Base-by-base conservation (phyloP, 2,329 filamentous ascomycete genomes). In the Aspergillus sp. region DNA sequence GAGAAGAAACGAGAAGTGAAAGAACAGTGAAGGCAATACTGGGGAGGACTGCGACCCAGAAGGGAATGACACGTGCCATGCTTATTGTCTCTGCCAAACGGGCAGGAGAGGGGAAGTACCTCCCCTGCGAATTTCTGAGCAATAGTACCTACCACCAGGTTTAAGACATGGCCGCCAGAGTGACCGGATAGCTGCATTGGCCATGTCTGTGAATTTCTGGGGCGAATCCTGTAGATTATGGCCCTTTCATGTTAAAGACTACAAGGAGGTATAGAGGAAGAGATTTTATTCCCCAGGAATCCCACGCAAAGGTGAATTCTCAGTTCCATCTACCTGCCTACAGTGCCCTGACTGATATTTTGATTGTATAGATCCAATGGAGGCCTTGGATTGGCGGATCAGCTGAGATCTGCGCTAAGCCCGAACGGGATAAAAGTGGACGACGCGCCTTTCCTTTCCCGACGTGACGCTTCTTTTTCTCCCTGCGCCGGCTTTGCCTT, bases 381-480 rank as follows among this genome's bases (percentile, higher is more conserved):
- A 29, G 4, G 6, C 11, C 46, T 55, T 11, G 64, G 49, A 69
- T 68, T 69, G 67, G 66, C n/a, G 29, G 14, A 49, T 9, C 6
- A 46, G 12, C 4, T 20, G 12, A 9, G 24, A 20, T 10, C 26
- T 1, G 26, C 63, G 52, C 71, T 73, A 73, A 66, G 49, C 71
- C 65, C 6, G 46, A 70, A 60, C 11, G 29, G 64, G 68, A 59
- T 53, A 59, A 71, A 73, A 73, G 70, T 73, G 71, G 71, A 72
- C 69, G 70, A 66, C 70, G 70, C 71, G 70, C 64, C 52, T 58
- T 55, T 56, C 39, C 52, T 58, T 55, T 56, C 39, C 52, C 26
- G 58, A 65, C 69, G 70, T 69, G 70, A 65, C 60, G 59, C 54
- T 54, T 65, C 55, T 49, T 61, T 58, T 59, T 51, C 46, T 56